Base-by-base conservation (phyloP, 805 yeast genomes). In the Candida orba region DNA sequence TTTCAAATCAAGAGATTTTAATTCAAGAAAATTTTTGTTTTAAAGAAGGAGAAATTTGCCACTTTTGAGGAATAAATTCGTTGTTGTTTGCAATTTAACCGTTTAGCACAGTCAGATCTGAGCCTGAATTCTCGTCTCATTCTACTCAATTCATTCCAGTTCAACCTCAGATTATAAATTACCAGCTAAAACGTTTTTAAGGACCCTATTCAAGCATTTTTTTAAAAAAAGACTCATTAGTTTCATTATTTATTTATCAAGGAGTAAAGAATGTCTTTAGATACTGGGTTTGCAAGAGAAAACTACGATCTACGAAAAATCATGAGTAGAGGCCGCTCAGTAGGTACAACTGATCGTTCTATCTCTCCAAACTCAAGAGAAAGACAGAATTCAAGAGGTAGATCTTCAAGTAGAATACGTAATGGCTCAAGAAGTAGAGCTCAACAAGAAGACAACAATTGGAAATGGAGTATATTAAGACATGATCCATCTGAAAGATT, bases 401-500 rank as follows among this genome's bases (percentile, higher is more conserved):
- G 54, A 38, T 39, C 42, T 4, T 14, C 35, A 14, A 44, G 52
- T 37, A 50, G 57, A 29, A 51, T 60, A 40, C 44, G 51, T 29
- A 46, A 39, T 33, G 39, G 36, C 3, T 52, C 53, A 4, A 47
- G 57, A 32, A 57, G 63, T 0, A 53, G 65, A 23, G 56, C 66
- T 7, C 55, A 57, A 34, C 58, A 57, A 13, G 59, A 69, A 30
- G 59, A 59, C 18, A 35, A 27, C 14, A 56, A 54, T 31, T 57
- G 45, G 44, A 75, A 74, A 52, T 82, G 84, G 79, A 75, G 85
- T 0, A 79, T 84, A 35, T 71, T 85, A 39, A 74, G 76, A 43
- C 84, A 79, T 52, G 90, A 84, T 53, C 95, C 95, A 0, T 79
- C 81, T 49, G 84, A 81, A 53, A 65, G 93, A 46, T 59, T 82